Evolutionary conservation across 2,329 filamentous ascomycete genomes (phyloP).

Genomic region (Furcasterigmium furcatum): DNA sequence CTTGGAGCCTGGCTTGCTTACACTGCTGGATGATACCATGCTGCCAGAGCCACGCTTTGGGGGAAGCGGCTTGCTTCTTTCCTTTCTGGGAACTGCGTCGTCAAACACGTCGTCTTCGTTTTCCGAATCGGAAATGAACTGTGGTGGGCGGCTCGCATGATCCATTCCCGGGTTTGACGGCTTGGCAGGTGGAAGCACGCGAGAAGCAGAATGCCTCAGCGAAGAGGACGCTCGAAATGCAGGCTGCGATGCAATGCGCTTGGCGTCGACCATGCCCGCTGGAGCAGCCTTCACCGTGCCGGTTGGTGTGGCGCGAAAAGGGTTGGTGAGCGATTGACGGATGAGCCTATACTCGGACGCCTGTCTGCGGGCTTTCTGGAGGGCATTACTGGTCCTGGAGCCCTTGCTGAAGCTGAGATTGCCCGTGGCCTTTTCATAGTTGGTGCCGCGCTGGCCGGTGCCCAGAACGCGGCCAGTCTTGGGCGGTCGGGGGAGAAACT

Average conservation of each 20-base stretch:
- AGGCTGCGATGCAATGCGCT: conserved; percentile 40
- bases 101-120: conserved; percentile 6
- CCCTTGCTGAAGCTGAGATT: conserved; percentile 41
- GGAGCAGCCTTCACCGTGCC: conserved; percentile 45
- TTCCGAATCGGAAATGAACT: conserved; percentile 33
- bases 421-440: not conserved
- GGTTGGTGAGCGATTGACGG: not conserved
- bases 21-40: no score
- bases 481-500: conserved; percentile 38
- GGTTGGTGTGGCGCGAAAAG: conserved; percentile 5
- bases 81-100: conserved; percentile 2
- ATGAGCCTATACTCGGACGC: conserved; percentile 39
- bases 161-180: not conserved
- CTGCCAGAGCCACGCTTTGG: not conserved
- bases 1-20: not conserved
- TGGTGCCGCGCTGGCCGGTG: not conserved
- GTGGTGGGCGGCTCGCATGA: not conserved
- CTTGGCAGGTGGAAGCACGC: not conserved
- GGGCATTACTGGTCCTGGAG: conserved; percentile 21
- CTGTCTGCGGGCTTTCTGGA: conserved; percentile 48
- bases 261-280: conserved; percentile 49
- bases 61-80: not conserved
- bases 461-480: conserved; percentile 24
- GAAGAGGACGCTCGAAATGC: conserved; percentile 17
- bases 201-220: not conserved